phyloP scores from a whole-genome alignment of 176 grass and related monocot genomes.

The Echinochloa phyllopogon region DNA sequence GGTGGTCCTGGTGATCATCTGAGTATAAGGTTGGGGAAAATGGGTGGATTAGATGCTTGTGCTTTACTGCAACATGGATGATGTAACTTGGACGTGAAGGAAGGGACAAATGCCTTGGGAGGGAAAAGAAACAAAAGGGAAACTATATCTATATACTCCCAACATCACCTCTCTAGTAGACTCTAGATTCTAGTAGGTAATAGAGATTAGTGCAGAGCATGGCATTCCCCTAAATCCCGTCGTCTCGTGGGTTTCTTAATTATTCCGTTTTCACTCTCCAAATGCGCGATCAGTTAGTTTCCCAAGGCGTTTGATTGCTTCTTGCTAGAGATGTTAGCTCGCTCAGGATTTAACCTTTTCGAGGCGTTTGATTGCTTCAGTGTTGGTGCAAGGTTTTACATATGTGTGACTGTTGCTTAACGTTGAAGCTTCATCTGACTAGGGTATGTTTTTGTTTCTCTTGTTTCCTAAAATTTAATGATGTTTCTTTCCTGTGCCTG shows the following conservation, averaged over 20 bases:
- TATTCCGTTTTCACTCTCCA: not conserved
- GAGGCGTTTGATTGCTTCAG: not conserved
- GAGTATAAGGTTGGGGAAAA: constrained; percentile 1
- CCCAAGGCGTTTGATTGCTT: constrained; percentile 7
- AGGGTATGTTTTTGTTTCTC: not conserved
- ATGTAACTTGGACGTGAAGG: constrained; percentile 50
- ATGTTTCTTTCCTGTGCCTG: not conserved
- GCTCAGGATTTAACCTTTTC: not conserved
- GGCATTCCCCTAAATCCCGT: not conserved
- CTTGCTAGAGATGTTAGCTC: not conserved
- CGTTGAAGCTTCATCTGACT: not conserved
- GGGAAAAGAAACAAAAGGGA: not conserved
- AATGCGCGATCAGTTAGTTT: not conserved
- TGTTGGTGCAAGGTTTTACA: not conserved
- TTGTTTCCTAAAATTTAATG: not conserved
- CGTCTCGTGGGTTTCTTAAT: not conserved
- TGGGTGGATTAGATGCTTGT: constrained; percentile 48
- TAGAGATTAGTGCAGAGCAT: not conserved
- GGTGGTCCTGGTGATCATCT: constrained; percentile 27
- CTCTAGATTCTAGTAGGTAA: not conserved
- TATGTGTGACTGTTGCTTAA: constrained; percentile 12
- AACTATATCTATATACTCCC: too few species aligned
- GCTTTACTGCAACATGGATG: constrained; percentile 51
- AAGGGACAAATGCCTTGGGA: constrained; percentile 60
- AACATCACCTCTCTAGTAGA: not conserved